A percentile compares a stretch with the other conserved stretches of the same genome.
These are phyloP conservation scores for Cucumis hystrix DNA, from an alignment of 306 rosid species.

Conservation along the genomic window DNA sequence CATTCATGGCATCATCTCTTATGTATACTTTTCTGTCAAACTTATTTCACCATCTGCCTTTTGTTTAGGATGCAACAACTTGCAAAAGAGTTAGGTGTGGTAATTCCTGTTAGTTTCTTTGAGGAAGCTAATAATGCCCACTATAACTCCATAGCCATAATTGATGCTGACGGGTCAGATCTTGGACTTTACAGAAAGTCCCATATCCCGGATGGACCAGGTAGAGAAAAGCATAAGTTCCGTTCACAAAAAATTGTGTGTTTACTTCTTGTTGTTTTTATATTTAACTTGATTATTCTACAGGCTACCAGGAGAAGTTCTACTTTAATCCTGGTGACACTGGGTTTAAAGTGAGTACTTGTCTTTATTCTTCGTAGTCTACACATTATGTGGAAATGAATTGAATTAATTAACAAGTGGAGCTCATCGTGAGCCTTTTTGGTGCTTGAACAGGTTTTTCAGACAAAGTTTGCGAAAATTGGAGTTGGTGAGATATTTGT, in stretches of 20 bases:
- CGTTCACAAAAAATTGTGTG: not conserved
- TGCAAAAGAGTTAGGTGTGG: constrained; percentile 76
- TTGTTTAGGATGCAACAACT: constrained; percentile 68
- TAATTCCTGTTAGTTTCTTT: constrained; percentile 87
- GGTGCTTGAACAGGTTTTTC: constrained; percentile 61
- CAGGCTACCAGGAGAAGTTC: constrained; percentile 97
- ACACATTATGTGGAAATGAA: not conserved
- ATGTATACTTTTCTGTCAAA: not conserved
- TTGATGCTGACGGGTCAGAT: constrained; percentile 92
- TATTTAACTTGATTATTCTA: not conserved
- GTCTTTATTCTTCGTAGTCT: not conserved
- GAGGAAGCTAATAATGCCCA: constrained; percentile 98
- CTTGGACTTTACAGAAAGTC: constrained; percentile 94
- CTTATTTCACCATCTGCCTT: constrained; percentile 14
- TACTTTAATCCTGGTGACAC: constrained; percentile 96
- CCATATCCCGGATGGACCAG: constrained; percentile 96
- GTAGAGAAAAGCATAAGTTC: constrained; percentile 19
- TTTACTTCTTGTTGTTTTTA: not conserved
- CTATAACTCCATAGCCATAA: constrained; percentile 73
- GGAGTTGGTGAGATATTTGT: constrained; percentile 66
- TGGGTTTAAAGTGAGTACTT: constrained; percentile 72
- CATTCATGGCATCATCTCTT: not conserved
- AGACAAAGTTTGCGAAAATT: constrained; percentile 73
- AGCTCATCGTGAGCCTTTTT: constrained; percentile 12
- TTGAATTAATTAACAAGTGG: constrained; percentile 1